These are phyloP conservation scores for Ophiocordyceps camponoti-saundersi DNA, from an alignment of 2,329 filamentous ascomycete species.

Conservation along the genomic window DNA sequence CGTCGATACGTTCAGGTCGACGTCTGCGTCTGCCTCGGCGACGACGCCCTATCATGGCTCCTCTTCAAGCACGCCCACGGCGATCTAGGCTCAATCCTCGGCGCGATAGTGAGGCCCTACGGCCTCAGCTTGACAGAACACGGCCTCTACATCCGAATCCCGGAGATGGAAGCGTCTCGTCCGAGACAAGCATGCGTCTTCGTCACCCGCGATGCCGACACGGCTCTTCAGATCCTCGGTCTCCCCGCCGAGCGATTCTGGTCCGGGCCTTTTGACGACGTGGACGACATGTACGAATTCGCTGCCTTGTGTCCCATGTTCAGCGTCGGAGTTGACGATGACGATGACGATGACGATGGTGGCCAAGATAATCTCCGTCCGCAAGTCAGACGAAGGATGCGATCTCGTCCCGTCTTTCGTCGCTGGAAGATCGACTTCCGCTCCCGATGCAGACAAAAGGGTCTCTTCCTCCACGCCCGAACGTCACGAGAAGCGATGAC, in stretches of 20 bases:
- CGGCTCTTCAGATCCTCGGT: slow-evolving; percentile 46
- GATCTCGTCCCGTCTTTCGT: slow-evolving; percentile 36
- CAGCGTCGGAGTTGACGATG: slow-evolving; percentile 13
- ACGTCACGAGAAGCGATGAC: slow-evolving; percentile 27
- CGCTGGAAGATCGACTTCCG: slow-evolving; percentile 47
- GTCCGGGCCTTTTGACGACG: slow-evolving; percentile 33
- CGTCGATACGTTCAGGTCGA: slow-evolving; percentile 50
- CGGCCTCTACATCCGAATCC: slow-evolving; percentile 48
- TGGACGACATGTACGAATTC: slow-evolving; percentile 45
- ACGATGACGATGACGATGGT: slow-evolving; percentile 9
- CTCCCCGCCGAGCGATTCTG: slow-evolving; percentile 30
- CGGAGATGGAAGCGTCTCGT: slow-evolving; percentile 46
- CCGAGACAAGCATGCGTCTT: slow-evolving; percentile 39
- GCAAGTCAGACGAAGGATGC: slow-evolving; percentile 37
- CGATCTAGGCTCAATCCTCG: slow-evolving; percentile 51
- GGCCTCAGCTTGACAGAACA: slow-evolving; percentile 49
- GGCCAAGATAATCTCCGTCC: slow-evolving; percentile 36
- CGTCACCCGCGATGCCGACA: slow-evolving; percentile 37
- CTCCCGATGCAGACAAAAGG: slow-evolving; percentile 27
- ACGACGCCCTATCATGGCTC: slow-evolving; percentile 37
- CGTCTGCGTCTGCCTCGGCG: slow-evolving; percentile 32
- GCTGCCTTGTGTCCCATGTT: slow-evolving; percentile 41
- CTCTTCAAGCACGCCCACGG: slow-evolving; percentile 55
- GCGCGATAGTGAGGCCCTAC: slow-evolving; percentile 42
- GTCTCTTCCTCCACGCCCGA: slow-evolving; percentile 13